phyloP scores from a whole-genome alignment of 2,329 filamentous ascomycete species.

The Blastomyces silverae region DNA sequence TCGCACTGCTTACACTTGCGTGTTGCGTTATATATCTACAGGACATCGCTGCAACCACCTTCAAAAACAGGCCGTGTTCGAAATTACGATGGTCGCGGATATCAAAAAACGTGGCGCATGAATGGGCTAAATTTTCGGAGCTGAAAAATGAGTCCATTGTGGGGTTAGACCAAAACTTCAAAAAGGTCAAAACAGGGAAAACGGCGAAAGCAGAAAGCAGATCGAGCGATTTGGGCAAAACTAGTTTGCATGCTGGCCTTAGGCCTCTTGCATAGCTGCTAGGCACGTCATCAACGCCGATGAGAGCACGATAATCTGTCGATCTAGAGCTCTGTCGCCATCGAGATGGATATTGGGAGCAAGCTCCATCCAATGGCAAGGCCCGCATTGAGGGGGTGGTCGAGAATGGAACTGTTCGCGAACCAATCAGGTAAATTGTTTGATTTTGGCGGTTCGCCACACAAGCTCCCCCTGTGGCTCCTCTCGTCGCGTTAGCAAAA shows the following conservation, averaged over 20 bases:
- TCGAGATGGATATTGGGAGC: not conserved
- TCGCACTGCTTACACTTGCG: not conserved
- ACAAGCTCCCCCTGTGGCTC: not conserved
- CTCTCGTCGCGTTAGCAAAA: too few relatives aligned
- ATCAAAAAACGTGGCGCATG: not conserved
- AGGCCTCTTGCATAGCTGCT: not conserved
- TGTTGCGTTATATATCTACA: not conserved
- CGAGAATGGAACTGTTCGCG: not conserved
- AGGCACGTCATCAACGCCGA: not conserved
- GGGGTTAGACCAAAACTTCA: not conserved
- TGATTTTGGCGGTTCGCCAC: not conserved
- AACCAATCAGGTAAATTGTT: not conserved
- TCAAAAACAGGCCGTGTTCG: not conserved
- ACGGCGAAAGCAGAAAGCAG: not conserved
- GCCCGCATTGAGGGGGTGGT: not conserved
- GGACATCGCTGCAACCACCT: not conserved
- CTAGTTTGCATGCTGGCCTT: not conserved
- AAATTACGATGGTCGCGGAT: not conserved
- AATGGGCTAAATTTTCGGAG: not conserved
- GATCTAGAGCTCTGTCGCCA: constrained; percentile 1
- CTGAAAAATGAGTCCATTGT: not conserved
- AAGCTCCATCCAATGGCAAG: constrained; percentile 4
- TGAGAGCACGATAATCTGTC: not conserved
- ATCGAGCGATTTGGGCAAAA: not conserved
- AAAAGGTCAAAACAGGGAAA: not conserved